Evolutionary conservation across 805 yeast species (phyloP), one percentile per base, ranked within the genome.

Genomic region (Candida berthetii): DNA sequence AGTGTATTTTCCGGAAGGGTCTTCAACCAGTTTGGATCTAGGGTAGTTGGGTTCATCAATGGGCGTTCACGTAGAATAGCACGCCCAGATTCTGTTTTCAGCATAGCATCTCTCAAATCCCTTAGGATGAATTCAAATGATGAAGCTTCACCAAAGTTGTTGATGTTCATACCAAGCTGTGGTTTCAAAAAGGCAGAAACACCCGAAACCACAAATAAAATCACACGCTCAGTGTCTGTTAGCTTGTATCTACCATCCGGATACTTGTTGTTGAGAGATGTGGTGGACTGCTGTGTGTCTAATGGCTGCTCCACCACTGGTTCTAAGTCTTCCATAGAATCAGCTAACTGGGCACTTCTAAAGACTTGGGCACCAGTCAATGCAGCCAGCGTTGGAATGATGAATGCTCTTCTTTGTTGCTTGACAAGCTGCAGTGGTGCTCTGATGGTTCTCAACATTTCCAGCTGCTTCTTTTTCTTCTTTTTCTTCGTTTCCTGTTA

Each of bases 81-180:
- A 45, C 99, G 72, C 0, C 99, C 99, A 0, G 74, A 68, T 1
- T 76, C 72, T 55, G 86, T 89, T 33, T 71, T 55, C 15, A 93
- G 72, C 97, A 93, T 91, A 46, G 76, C 76, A 22, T 68, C 68
- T 50, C 87, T 78, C 43, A 93, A 61, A 14, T 70, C 62, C 17
- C 68, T 70, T 40, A 95, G 70, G 28, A 89, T 78, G 25, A 71
- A 73, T 9, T 83, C 80, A 33, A 84, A 68, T 7, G 96, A 96
- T 0, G 96, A 84, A 14, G 91, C 80, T 58, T 93, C 99, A 1
- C 99, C 99, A 50, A 85, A 68, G 31, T 85, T 89, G 18, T 83
- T 89, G 43, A 85, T 83, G 53, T 82, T 80, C 45, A 77, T 78
- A 43, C 86, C 86, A 42, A 81, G 64, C 52, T 82, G 88, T 6